A percentile compares a stretch with the other conserved stretches of the same genome.
Evolutionary conservation across 2,329 filamentous ascomycete species (phyloP).

Genomic region (Metarhizium humberi): DNA sequence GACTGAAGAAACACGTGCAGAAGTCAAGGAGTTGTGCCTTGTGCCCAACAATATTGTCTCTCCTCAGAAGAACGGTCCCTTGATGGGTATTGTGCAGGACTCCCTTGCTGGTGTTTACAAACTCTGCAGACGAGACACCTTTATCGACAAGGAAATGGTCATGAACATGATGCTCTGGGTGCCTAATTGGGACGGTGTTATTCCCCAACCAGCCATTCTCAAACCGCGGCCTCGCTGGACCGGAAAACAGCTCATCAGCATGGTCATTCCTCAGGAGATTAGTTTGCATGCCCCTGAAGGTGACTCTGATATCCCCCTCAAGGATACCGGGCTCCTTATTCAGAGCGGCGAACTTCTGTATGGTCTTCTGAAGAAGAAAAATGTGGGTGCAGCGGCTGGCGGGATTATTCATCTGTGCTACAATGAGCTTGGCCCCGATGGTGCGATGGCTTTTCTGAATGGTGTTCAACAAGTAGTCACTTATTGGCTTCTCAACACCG

Average conservation of each 20-base stretch:
- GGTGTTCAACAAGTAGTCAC: constrained; percentile 90
- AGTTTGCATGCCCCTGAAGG: constrained; percentile 65
- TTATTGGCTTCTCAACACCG: constrained; percentile 94
- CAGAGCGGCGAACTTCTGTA: constrained; percentile 84
- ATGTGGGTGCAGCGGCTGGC: constrained; percentile 77
- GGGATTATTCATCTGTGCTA: constrained; percentile 94
- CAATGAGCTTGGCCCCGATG: constrained; percentile 82
- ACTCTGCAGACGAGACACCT: constrained; percentile 84
- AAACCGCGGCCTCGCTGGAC: constrained; percentile 94
- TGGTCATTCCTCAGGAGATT: constrained; percentile 81
- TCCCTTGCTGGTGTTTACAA: constrained; percentile 96
- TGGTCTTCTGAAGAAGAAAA: constrained; percentile 88
- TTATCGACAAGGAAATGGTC: constrained; percentile 80
- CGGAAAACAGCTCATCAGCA: constrained; percentile 92
- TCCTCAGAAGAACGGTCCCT: constrained; percentile 87
- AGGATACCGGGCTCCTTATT: constrained; percentile 73
- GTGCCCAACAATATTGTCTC: constrained; percentile 99
- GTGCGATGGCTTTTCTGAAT: constrained; percentile 91
- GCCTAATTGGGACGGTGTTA: constrained; percentile 91
- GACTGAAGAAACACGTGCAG: constrained; percentile 90
- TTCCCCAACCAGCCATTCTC: constrained; percentile 86
- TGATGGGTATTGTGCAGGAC: constrained; percentile 99
- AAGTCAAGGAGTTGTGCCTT: constrained; percentile 89
- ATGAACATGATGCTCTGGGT: constrained; percentile 99
- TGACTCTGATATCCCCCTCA: constrained; percentile 50